Conservation (phyloP, 352 stramenopile genomes). For the Phytopythium montanum region DNA sequence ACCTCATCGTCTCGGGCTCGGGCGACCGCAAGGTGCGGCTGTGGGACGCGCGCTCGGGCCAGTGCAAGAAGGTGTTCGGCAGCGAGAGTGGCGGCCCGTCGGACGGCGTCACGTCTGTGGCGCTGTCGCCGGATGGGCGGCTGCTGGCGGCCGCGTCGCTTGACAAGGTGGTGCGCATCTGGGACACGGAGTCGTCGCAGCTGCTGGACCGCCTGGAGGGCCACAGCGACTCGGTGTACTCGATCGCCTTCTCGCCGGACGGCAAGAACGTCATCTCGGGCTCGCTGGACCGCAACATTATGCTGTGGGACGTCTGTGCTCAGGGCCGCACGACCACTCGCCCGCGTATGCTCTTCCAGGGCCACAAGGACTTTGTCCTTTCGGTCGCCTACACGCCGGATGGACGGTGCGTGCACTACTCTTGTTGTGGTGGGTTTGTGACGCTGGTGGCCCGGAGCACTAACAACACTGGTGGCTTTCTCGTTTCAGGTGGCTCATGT, state of each 20-base stretch:
- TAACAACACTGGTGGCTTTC: constrained; percentile 1
- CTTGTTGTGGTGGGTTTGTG: constrained; percentile 1
- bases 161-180: constrained; percentile 86
- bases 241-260: constrained; percentile 83
- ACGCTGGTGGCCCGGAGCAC: background rate
- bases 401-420: constrained; percentile 59
- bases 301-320: constrained; percentile 82
- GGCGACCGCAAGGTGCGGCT: constrained; percentile 81
- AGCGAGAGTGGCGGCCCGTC: constrained; percentile 75
- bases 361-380: constrained; percentile 86
- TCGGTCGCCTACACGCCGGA: constrained; percentile 86
- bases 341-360: constrained; percentile 85
- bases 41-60: constrained; percentile 75
- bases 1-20: constrained; percentile 85
- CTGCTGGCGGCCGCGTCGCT: constrained; percentile 74
- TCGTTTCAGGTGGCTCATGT: constrained; percentile 76
- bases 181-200: constrained; percentile 80
- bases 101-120: constrained; percentile 80
- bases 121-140: constrained; percentile 71
- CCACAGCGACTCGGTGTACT: constrained; percentile 87
- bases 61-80: constrained; percentile 85
- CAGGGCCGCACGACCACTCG: constrained; percentile 76
- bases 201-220: constrained; percentile 78
- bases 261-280: constrained; percentile 87
- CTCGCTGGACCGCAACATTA: constrained; percentile 83